Evolutionary conservation across 441 rosid genomes (phyloP).

Genomic region (Manihot esculenta): DNA sequence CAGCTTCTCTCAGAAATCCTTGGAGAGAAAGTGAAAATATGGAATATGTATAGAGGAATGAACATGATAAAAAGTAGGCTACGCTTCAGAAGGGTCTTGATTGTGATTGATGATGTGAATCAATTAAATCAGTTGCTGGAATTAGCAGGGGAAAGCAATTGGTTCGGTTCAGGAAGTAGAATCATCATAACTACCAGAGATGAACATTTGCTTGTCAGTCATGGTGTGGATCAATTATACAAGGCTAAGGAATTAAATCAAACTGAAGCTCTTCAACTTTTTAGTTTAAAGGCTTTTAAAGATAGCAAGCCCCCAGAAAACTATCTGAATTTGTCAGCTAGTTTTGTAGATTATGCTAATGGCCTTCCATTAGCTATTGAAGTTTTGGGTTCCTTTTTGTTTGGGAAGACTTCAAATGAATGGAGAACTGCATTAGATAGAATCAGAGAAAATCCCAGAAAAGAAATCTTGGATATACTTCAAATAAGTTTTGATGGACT

Average conservation of each 20-base stretch:
- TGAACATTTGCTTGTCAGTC: slow-evolving; percentile 10
- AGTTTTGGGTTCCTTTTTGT: slow-evolving; percentile 12
- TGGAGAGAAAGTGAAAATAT: neutral
- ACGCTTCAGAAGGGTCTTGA: neutral
- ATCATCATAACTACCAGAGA: slow-evolving; percentile 19
- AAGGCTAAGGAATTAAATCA: neutral
- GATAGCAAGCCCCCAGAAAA: neutral
- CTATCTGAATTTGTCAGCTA: neutral
- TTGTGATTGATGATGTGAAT: slow-evolving; percentile 20
- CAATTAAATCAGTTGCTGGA: neutral
- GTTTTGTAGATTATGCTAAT: slow-evolving; percentile 9
- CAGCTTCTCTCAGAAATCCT: neutral
- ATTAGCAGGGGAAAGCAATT: slow-evolving; percentile 10
- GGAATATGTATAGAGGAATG: neutral
- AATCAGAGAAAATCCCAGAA: slow-evolving; percentile 19
- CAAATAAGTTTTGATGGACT: slow-evolving; percentile 23
- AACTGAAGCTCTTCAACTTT: slow-evolving; percentile 12
- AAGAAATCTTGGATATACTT: slow-evolving; percentile 13
- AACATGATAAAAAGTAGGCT: slow-evolving; percentile 1
- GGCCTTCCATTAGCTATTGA: slow-evolving; percentile 22
- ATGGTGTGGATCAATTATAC: slow-evolving; percentile 9
- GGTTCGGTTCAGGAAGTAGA: slow-evolving; percentile 21
- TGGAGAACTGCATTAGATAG: slow-evolving; percentile 11
- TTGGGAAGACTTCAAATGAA: slow-evolving; percentile 1
- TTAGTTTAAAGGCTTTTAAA: slow-evolving; percentile 9